phyloP scores from a whole-genome alignment of 495 filamentous ascomycete genomes.

The Zalerion maritima region DNA sequence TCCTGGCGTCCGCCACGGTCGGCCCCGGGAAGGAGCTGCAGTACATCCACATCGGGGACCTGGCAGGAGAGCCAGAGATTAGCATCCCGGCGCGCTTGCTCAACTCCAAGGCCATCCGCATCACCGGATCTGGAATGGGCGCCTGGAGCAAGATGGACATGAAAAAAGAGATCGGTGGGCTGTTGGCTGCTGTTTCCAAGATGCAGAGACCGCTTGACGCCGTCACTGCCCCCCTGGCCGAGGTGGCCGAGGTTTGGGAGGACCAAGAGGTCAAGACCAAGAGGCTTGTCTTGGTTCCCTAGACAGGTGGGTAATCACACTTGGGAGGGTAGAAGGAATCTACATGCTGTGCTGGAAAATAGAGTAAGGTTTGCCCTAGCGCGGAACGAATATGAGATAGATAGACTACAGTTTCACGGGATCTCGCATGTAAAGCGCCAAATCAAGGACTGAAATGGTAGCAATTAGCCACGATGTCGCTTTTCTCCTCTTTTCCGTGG shows the following conservation, averaged over 20 bases:
- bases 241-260: constrained; percentile 14
- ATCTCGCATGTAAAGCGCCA: no score
- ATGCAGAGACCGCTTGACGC: constrained; percentile 7
- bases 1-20: constrained; percentile 10
- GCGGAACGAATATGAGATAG: no score
- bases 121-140: constrained; percentile 14
- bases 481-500: no score
- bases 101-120: constrained; percentile 13
- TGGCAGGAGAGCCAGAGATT: constrained; percentile 8
- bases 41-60: constrained; percentile 15
- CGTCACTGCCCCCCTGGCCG: constrained; percentile 9
- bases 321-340: no score
- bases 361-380: no score
- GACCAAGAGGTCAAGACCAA: constrained; percentile 7
- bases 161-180: constrained; percentile 7
- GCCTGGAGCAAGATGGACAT: constrained; percentile 9
- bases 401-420: no score
- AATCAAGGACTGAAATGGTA: no score
- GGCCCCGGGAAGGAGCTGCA: constrained; percentile 11
- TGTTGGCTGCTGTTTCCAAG: constrained; percentile 9
- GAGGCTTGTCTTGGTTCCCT: constrained; percentile 15
- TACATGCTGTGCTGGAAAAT: no score
- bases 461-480: no score
- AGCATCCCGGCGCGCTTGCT: constrained; percentile 9
- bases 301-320: no score